phyloP scores from a whole-genome alignment of 176 grass and related monocot genomes.

The Hsuehochloa calcarea region DNA sequence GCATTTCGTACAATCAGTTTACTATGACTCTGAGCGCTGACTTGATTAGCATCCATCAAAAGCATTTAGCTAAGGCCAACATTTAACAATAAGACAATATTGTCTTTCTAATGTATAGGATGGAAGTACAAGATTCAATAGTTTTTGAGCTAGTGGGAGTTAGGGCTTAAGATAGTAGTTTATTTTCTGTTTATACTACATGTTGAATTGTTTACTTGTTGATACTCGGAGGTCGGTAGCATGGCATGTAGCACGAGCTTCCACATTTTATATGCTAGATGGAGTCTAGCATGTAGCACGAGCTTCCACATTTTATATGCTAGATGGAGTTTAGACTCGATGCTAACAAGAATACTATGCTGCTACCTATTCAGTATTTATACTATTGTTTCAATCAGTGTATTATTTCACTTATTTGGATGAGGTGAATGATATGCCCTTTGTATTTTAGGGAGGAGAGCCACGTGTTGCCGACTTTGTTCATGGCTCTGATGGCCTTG shows the following conservation, averaged over 20 bases:
- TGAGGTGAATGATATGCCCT: neutral
- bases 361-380: constrained; percentile 14
- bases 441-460: constrained; percentile 62
- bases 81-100: neutral
- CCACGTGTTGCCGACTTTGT: constrained; percentile 68
- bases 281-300: neutral
- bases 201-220: neutral
- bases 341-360: neutral
- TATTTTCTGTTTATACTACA: neutral
- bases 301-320: constrained; percentile 23
- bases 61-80: neutral
- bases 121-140: neutral
- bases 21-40: constrained; percentile 11
- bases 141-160: neutral
- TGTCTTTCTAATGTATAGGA: neutral
- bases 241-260: neutral
- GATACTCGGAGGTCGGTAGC: neutral
- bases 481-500: constrained; percentile 93
- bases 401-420: neutral
- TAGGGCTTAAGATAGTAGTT: neutral
- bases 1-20: neutral
- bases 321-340: neutral
- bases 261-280: constrained; percentile 23
- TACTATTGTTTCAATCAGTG: neutral
- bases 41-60: constrained; percentile 11